Percentiles rank a stretch among this genome's conserved stretches.
phyloP scores from a whole-genome alignment of 202 grass and related monocot species.

The Elaeis oleifera region DNA sequence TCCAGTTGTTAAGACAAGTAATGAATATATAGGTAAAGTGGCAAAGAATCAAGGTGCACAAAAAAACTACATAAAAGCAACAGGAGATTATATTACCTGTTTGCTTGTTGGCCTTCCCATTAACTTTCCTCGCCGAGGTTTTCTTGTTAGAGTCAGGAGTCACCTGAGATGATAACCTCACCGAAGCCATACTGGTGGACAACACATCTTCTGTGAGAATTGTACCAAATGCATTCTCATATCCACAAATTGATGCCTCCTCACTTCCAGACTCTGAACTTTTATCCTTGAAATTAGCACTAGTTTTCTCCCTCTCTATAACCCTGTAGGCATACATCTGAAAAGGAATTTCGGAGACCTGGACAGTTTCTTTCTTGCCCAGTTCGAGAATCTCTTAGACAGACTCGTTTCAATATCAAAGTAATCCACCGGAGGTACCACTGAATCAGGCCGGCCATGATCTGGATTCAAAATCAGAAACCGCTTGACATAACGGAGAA shows the following conservation, averaged over 20 bases:
- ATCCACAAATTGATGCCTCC: conserved; percentile 42
- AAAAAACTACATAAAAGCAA: not conserved
- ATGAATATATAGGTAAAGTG: no score
- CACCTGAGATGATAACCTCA: conserved; percentile 22
- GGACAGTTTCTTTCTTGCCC: conserved; percentile 20
- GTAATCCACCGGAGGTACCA: conserved; percentile 44
- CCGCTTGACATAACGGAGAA: conserved; percentile 68
- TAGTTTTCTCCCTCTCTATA: conserved; percentile 60
- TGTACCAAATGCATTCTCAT: conserved; percentile 45
- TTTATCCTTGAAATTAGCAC: conserved; percentile 34
- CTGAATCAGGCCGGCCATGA: conserved; percentile 36
- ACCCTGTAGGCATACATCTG: conserved; percentile 81
- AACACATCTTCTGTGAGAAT: conserved; percentile 28
- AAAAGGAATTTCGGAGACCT: conserved; percentile 58
- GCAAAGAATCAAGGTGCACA: no score
- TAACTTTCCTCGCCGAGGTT: conserved; percentile 32
- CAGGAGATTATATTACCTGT: conserved; percentile 24
- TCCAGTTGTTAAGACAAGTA: no score
- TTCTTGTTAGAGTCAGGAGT: conserved; percentile 29
- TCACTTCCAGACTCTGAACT: conserved; percentile 46
- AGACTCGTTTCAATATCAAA: conserved; percentile 62
- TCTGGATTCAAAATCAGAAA: conserved; percentile 75
- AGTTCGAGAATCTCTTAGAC: conserved; percentile 34
- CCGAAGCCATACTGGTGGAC: conserved; percentile 21
- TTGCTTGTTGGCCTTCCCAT: conserved; percentile 40